Conservation (phyloP, 1,139 yeast genomes). For the Meyerozyma athensensis region DNA sequence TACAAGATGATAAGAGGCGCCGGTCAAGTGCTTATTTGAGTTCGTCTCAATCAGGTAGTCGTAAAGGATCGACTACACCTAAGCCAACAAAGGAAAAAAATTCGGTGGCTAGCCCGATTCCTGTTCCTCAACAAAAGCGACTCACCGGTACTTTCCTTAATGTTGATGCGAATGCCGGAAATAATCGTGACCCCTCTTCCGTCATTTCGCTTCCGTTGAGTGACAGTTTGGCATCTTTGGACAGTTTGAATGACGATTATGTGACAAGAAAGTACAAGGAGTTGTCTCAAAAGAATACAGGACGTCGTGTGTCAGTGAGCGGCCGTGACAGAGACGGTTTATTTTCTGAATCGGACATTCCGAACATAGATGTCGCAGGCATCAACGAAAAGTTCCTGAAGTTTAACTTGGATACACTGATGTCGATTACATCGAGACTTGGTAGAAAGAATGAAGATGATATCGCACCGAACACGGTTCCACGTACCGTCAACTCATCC, state of each 20-base stretch:
- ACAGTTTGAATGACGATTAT: slow-evolving; percentile 63
- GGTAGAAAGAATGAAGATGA: slow-evolving; percentile 13
- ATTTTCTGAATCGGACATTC: slow-evolving; percentile 1
- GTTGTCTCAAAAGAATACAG: slow-evolving; percentile 12
- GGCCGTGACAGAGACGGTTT: slow-evolving; percentile 2
- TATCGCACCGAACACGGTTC: slow-evolving; percentile 14
- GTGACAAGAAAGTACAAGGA: slow-evolving; percentile 34
- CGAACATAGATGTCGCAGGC: slow-evolving; percentile 1
- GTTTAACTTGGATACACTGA: slow-evolving; percentile 36
- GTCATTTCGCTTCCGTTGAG: slow-evolving; percentile 55
- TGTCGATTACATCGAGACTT: slow-evolving; percentile 17
- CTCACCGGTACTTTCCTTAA: slow-evolving; percentile 4
- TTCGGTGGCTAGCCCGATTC: slow-evolving; percentile 20
- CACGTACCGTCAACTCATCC: slow-evolving; percentile 7
- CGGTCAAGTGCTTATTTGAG: slow-evolving; percentile 28
- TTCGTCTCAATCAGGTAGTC: slow-evolving; percentile 1
- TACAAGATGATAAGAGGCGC: slow-evolving; percentile 42
- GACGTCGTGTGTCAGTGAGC: slow-evolving; percentile 1
- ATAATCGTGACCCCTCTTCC: slow-evolving; percentile 27
- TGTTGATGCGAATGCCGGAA: slow-evolving; percentile 6
- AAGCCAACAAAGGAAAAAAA: slow-evolving; percentile 9
- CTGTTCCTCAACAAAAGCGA: slow-evolving; percentile 13
- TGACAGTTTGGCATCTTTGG: slow-evolving; percentile 74
- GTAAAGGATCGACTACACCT: not conserved
- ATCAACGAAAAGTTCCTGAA: slow-evolving; percentile 33